Evolutionary conservation across 2,329 filamentous ascomycete genomes (phyloP), one percentile per base, ranked within the genome.

Genomic region (Neoascochyta sp.): DNA sequence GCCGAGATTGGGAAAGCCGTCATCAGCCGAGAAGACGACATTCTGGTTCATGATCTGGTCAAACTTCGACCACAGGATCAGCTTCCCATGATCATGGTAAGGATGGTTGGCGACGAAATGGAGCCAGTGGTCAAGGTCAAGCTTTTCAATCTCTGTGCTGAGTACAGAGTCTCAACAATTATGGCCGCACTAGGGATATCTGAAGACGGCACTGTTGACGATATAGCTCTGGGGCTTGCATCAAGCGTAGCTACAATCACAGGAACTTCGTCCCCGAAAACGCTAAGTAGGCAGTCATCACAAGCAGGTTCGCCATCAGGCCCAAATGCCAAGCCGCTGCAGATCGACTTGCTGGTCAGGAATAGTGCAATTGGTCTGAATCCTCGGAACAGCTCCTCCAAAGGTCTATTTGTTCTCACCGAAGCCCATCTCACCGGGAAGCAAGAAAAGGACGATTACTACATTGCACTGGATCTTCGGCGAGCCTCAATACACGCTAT

Each of bases 91-190:
- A 60, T 96, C 30, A 95, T 94, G 81, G 78, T 85, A 36, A 78
- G 92, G 27, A 84, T 95, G 66, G 85, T 98, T 44, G 87, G 87
- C 0, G 89, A 96, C 56, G 90, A 96, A 57, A 86, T 93, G 65
- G 90, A 96, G 43, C 90, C 93, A 0, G 80, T 86, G 5, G 70
- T 95, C 45, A 95, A 93, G 58, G 62, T 95, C 35, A 93, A 94
- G 57, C 66, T 96, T 22, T 85, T 84, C 61, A 88, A 94, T 39
- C 48, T 94, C 4, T 82, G 80, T 36, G 63, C 87, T n/a, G 93
- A 98, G 57, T 98, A 98, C 59, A 82, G 83, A 10, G 84, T 96
- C 4, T 76, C 86, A 0, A 86, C 85, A 0, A 62, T 95, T 1
- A 82, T 94, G 70, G 86, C 87, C 29, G 62, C 94, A 4, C 73